phyloP scores from a whole-genome alignment of 1,284 basidiomycete genomes.

The Xerocomus minutiporus region DNA sequence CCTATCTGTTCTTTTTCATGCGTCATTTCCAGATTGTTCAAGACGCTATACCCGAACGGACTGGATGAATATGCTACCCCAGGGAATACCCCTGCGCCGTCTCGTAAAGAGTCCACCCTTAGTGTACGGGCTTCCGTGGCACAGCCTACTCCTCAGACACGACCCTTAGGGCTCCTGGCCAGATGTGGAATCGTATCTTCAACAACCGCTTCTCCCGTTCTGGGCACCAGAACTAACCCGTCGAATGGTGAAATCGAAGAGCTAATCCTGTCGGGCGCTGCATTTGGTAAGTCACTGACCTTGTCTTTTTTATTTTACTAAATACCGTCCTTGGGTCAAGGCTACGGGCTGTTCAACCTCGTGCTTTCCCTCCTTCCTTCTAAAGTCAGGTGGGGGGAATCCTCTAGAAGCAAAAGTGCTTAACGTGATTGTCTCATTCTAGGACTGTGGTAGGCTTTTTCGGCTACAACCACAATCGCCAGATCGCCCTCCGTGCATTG shows the following conservation, averaged over 20 bases:
- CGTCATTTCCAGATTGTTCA: slow-evolving; percentile 51
- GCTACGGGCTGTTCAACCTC: slow-evolving; percentile 71
- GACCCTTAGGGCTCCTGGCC: slow-evolving; percentile 35
- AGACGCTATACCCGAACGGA: slow-evolving; percentile 66
- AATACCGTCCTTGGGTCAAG: slow-evolving; percentile 24
- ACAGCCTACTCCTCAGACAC: slow-evolving; percentile 23
- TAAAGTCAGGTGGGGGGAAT: slow-evolving; percentile 51
- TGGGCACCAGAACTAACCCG: slow-evolving; percentile 16
- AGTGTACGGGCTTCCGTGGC: slow-evolving; percentile 23
- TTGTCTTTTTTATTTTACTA: slow-evolving; percentile 2
- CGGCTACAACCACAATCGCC: slow-evolving; percentile 68
- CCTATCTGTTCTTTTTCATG: neutral
- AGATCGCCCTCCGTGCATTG: slow-evolving; percentile 61
- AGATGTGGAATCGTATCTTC: slow-evolving; percentile 30
- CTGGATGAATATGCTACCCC: slow-evolving; percentile 51
- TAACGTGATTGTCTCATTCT: slow-evolving; percentile 3
- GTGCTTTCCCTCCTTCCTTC: slow-evolving; percentile 71
- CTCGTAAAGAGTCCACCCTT: slow-evolving; percentile 35
- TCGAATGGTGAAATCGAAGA: slow-evolving; percentile 63
- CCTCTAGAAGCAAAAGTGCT: neutral
- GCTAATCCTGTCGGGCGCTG: slow-evolving; percentile 65
- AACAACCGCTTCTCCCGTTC: slow-evolving; percentile 15
- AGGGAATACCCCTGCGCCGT: slow-evolving; percentile 41
- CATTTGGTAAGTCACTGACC: slow-evolving; percentile 52
- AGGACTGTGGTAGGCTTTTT: slow-evolving; percentile 69